These are phyloP conservation scores for Miscanthus sacchariflorus DNA, from an alignment of 202 grass and related monocot genomes.

Conservation along the genomic window DNA sequence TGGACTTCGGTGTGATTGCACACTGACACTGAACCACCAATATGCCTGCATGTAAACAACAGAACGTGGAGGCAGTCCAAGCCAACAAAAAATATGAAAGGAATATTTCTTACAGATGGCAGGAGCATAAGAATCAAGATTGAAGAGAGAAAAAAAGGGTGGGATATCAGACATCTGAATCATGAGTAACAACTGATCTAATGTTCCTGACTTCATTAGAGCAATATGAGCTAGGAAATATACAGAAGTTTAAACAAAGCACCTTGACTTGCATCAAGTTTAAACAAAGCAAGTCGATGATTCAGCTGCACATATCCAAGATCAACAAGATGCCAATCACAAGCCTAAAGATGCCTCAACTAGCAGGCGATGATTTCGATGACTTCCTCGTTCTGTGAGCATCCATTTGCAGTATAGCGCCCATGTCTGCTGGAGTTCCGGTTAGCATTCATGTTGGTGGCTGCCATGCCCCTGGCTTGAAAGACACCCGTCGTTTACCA, in stretches of 20 bases:
- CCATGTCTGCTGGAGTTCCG: not conserved
- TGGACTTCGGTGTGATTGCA: not conserved
- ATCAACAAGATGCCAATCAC: not conserved
- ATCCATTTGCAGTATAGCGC: not conserved
- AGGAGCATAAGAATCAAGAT: not conserved
- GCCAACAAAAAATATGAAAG: not conserved
- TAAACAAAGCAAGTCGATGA: not conserved
- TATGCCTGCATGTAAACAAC: not conserved
- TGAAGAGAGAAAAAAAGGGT: not conserved
- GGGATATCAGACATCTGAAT: not conserved
- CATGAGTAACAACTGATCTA: not conserved
- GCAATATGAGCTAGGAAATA: not conserved
- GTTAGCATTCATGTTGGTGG: constrained; percentile 68
- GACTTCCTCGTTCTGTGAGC: no score
- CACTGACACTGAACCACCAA: not conserved
- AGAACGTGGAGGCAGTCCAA: not conserved
- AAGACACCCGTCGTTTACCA: constrained; percentile 2
- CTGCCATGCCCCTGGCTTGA: constrained; percentile 80
- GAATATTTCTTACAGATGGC: not conserved
- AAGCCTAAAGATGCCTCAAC: no score
- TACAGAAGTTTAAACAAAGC: not conserved
- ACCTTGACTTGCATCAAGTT: not conserved
- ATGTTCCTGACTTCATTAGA: not conserved
- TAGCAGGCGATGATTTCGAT: no score
- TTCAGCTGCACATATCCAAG: not conserved